Base-by-base conservation (phyloP, 768 basidiomycete species). In the Tremella mesenterica region DNA sequence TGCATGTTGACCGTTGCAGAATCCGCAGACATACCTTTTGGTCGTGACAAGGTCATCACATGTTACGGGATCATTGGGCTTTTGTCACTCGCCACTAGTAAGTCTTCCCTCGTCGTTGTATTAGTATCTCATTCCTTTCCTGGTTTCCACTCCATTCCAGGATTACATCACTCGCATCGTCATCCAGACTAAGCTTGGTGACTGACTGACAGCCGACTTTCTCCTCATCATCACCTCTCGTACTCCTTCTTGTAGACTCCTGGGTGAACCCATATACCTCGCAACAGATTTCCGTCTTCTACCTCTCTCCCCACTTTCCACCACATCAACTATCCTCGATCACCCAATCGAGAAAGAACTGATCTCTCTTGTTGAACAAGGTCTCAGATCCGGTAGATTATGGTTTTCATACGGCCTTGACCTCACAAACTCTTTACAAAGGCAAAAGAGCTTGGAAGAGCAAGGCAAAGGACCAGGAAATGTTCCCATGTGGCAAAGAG, bases 151-250 rank as follows among this genome's bases (percentile, higher is more conserved):
- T n/a, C n/a, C 33, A 41, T 26, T 28, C 14, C n/a, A n/a, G 34
- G 29, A 48, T 36, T 58, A 44, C 23, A 9, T 34, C 31, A n/a
- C 27, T 47, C 12, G 14, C 12, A 27, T 14, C 20, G 9, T 12
- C 12, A 44, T 21, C 9, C 43, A 9, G 34, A 50, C 41, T 23
- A 53, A 44, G 43, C n/a, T 33, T n/a, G 26, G 31, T 14, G 7
- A n/a, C n/a, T n/a, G n/a, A n/a, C n/a, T n/a, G n/a, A n/a, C 54
- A 97, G 93, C 92, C 67, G 95, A 97, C 75, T 96, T 93, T 75
- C 74, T 97, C 45, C 81, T 99, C 58, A 77, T 95, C 34, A 78
- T 96, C 57, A 95, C 89, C 38, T 84, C 83, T 25, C 82, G 91
- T 43, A 83, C 84, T 60, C 81, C 83, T 29, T 81, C 81, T 59